Evolutionary conservation across 768 basidiomycete species (phyloP).

Genomic region (Hericium coralloides): DNA sequence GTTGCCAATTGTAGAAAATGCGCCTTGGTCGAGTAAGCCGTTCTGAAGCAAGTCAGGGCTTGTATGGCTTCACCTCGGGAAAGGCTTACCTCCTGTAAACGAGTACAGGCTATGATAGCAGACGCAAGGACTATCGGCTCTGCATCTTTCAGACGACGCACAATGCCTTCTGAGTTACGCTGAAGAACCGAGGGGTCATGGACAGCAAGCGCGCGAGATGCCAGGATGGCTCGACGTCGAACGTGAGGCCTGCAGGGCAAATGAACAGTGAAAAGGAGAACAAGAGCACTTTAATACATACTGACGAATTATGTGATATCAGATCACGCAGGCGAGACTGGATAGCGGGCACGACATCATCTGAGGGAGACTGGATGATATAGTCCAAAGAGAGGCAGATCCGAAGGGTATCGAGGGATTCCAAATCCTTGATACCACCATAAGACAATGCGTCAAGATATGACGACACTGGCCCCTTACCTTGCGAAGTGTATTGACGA

Average conservation of each 20-base stretch:
- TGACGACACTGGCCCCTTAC: slow-evolving; percentile 24
- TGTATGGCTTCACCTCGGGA: background rate
- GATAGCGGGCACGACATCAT: slow-evolving; percentile 70
- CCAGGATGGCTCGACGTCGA: slow-evolving; percentile 7
- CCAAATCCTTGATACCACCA: slow-evolving; percentile 54
- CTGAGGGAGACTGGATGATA: slow-evolving; percentile 49
- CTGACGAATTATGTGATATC: slow-evolving; percentile 71
- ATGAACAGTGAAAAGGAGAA: background rate
- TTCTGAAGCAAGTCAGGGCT: slow-evolving; percentile 5
- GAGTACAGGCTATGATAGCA: slow-evolving; percentile 6
- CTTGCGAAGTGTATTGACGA: slow-evolving; percentile 82
- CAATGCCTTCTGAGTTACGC: slow-evolving; percentile 8
- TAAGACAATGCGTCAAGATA: background rate
- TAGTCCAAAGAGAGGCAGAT: slow-evolving; percentile 69
- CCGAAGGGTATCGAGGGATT: slow-evolving; percentile 41
- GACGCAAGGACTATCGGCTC: slow-evolving; percentile 8
- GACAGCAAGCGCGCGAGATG: slow-evolving; percentile 6
- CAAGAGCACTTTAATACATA: slow-evolving; percentile 21
- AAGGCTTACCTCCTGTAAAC: slow-evolving; percentile 6
- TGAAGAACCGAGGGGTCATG: slow-evolving; percentile 5
- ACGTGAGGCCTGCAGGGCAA: background rate
- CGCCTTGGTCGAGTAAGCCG: slow-evolving; percentile 5
- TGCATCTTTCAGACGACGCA: slow-evolving; percentile 6
- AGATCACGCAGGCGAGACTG: slow-evolving; percentile 56
- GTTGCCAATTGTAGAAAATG: background rate